These are phyloP conservation scores for Coemansia sp. DNA, from an alignment of 192 early-diverging fungal species.

Conservation along the genomic window DNA sequence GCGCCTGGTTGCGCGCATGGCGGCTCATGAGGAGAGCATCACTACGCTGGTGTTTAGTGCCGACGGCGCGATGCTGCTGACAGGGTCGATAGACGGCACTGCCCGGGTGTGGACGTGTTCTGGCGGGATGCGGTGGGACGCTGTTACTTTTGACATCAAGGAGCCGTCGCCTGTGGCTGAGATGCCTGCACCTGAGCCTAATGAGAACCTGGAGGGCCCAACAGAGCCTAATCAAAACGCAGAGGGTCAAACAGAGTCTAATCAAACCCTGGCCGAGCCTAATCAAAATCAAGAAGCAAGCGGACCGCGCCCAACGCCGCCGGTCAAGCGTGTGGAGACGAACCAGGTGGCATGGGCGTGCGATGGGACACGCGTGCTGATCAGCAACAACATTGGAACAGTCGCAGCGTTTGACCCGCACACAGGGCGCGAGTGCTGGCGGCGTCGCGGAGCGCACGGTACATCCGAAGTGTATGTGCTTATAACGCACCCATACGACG, in stretches of 20 bases:
- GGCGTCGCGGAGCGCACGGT: constrained; percentile 30
- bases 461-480: constrained; percentile 68
- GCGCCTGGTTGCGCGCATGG: constrained; percentile 61
- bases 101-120: constrained; percentile 68
- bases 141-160: constrained; percentile 49
- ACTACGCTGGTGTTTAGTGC: constrained; percentile 74
- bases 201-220: background rate
- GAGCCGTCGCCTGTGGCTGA: constrained; percentile 16
- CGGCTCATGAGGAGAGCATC: constrained; percentile 70
- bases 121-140: constrained; percentile 57
- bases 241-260: background rate
- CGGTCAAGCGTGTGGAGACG: constrained; percentile 36
- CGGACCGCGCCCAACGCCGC: constrained; percentile 13
- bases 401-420: constrained; percentile 66
- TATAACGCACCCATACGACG: constrained; percentile 72
- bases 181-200: background rate
- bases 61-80: constrained; percentile 65
- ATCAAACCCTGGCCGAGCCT: background rate
- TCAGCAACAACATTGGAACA: constrained; percentile 67
- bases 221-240: background rate
- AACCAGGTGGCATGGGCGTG: constrained; percentile 70
- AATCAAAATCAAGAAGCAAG: constrained; percentile 2
- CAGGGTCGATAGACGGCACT: constrained; percentile 78
- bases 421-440: constrained; percentile 60
- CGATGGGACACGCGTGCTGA: constrained; percentile 67